Base-by-base conservation (phyloP, 2,329 filamentous ascomycete species). In the Rachicladosporium sp. region DNA sequence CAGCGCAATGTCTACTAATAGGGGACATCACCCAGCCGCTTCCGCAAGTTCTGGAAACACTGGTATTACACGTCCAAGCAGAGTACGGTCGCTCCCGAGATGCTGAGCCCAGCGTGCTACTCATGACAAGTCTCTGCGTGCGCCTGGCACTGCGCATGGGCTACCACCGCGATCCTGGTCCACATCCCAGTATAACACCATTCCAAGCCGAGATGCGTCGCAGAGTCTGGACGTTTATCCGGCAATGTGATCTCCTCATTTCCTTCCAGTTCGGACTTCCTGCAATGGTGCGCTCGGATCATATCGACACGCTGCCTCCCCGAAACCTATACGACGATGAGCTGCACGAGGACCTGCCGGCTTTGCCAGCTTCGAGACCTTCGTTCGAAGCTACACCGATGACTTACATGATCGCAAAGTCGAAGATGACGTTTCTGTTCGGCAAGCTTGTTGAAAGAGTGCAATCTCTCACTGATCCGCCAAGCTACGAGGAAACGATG, bases 321-420 rank as follows among this genome's bases (percentile, higher is more conserved):
- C 74, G 78, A 41, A 91, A 89, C 52, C 71, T 89, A 10, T 84
- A 83, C 54, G 84, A 91, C 49, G 82, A 88, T 46, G 84, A 89
- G 48, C 78, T 91, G 31, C 72, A 78, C 35, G 78, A 80, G 3
- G 72, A 75, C 13, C 80, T 76, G 46, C 80, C 78, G 47, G 63
- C 70, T 6, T 59, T 89, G 7, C 84, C 84, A 1, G 71, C 74
- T 2, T 75, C 80, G 0, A 67, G 82, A 41, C 78, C 82, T 0
- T 67, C 66, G 27, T 76, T 72, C 1, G 82, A 88, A 54, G 74
- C 80, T 2, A 89, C 84, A 1, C 81, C 82, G 1, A 77, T 86
- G 47, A 76, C 79, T 7, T 89, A 86, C 58, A 78, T 88, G 72
- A 85, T 88, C 50, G 73, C 74, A 29, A 87, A 88, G 58, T 69